Evolutionary conservation across 768 basidiomycete genomes (phyloP), one percentile per base, ranked within the genome.

Genomic region (Mycena kentingensis): DNA sequence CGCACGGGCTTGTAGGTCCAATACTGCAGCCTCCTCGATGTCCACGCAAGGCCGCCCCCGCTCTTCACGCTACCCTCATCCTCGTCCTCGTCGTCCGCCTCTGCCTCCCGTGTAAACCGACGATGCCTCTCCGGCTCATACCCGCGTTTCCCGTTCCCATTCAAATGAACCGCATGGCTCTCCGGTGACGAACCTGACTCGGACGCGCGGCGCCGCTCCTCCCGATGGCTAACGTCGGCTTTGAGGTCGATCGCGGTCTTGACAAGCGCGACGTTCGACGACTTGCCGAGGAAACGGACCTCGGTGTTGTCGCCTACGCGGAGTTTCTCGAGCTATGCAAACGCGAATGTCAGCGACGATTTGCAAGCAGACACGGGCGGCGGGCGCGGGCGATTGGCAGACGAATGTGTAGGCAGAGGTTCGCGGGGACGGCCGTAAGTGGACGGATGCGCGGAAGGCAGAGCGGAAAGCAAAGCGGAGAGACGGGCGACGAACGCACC

Each of bases 201-300:
- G 1, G 76, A 75, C 22, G 74, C 79, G 53, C 84, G 24, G 12
- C 41, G 21, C 21, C 41, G 19, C 41, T 42, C 41, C 6, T 24
- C 6, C 7, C 8, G 19, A 8, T 42, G 11, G 22, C n/a, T n/a
- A n/a, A 27, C 41, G 25, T 42, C 80, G 26, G 77, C 74, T 64
- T 85, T 87, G 7, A 85, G 67, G 54, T 83, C 80, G 13, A 84
- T 73, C 2, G 84, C 85, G 5, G 73, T 73, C 36, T 74, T 74
- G 25, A 83, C 68, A 15, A 83, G 72, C 73, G 80, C 77, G 0
- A 77, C 75, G 11, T 79, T 77, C 57, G 81, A 82, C 10, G 78
- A 79, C 56, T 82, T 82, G 0, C 82, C 81, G 54, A 81, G 81
- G 58, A 82, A 83, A 12, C 77, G 68, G 25, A 42, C 22, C 18